Percentiles rank a stretch among this genome's conserved stretches.
phyloP scores from a whole-genome alignment of 352 stramenopile species.

The Globisporangium sylvaticum region DNA sequence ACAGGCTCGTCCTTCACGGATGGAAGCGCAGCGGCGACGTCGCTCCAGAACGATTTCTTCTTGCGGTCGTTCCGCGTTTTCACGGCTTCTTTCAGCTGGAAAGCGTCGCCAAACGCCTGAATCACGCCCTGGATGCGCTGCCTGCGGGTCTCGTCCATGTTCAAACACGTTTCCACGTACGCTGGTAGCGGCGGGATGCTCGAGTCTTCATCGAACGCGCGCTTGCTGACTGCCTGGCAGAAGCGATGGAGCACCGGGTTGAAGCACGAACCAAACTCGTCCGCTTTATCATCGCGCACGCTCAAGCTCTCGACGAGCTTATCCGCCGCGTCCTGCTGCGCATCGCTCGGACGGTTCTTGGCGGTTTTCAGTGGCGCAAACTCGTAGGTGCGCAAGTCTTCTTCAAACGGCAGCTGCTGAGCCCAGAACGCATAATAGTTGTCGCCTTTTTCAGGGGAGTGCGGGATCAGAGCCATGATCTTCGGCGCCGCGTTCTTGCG shows the following conservation, averaged over 20 bases:
- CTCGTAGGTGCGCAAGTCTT: constrained; percentile 77
- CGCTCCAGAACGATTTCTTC: constrained; percentile 82
- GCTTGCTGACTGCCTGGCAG: constrained; percentile 56
- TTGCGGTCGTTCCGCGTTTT: constrained; percentile 59
- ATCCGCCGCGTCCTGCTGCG: constrained; percentile 63
- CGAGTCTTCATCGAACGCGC: constrained; percentile 50
- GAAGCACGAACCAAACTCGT: constrained; percentile 58
- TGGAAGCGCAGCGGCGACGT: constrained; percentile 28
- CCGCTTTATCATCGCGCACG: constrained; percentile 55
- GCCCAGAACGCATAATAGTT: constrained; percentile 72
- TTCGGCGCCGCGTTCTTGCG: constrained; percentile 77
- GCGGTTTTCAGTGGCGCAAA: constrained; percentile 59
- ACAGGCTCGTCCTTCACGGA: constrained; percentile 33
- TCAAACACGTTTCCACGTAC: constrained; percentile 59
- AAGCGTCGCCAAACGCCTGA: constrained; percentile 64
- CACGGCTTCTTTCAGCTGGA: constrained; percentile 73
- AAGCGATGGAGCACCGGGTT: constrained; percentile 73
- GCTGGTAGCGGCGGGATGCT: constrained; percentile 41
- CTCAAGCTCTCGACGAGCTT: constrained; percentile 73
- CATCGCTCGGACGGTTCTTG: constrained; percentile 43
- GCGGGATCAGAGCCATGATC: constrained; percentile 68
- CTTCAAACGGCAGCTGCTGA: constrained; percentile 74
- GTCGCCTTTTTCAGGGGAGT: constrained; percentile 31
- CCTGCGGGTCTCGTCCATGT: constrained; percentile 47
- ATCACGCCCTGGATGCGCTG: constrained; percentile 55